Evolutionary conservation across 2,329 filamentous ascomycete genomes (phyloP), one percentile per base, ranked within the genome.

Genomic region (Rhexocercosporidium sp.): DNA sequence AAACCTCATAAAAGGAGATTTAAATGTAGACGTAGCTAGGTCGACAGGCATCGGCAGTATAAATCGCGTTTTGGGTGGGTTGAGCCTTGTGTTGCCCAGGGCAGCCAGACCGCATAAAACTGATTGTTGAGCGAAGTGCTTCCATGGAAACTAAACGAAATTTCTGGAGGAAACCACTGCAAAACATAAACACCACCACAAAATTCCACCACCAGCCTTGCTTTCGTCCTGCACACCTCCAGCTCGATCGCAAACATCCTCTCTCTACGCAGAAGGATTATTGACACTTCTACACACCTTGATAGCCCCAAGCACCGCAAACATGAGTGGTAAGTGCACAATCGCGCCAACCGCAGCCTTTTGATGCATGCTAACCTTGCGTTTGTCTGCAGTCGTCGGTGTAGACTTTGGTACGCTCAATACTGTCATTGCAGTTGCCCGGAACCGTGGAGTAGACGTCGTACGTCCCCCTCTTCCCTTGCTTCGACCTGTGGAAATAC

Each of bases 371-470:
- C 71, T 73, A 70, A 73, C 64, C 31, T 31, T 53, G 31, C 18
- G n/a, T 41, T 34, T 65, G 34, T 39, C 27, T 66, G 22, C 39
- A 75, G 75, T 78, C 62, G 76, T 78, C 66, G 76, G 76, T 64
- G 75, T 78, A 82, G 95, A 98, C 88, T 91, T 98, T 84, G 95
- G 95, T 85, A 93, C 93, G 75, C 90, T 97, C 81, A 97, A 96
- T 88, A 97, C 95, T 80, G 94, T 97, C 79, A 92, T 98, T 83
- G 95, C 95, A 80, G 95, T 98, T 82, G 96, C 96, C 79, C 90
- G 96, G 81, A 98, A 98, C 83, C 94, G 96, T 81, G 96, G 96
- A 84, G 96, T 99, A 81, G 96, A 99, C 86, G 96, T 99, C 81
- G 94, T 97, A 88, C 79, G 94, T 96, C 49, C 63, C 8, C 22